phyloP scores from a whole-genome alignment of 2,329 filamentous ascomycete species.

The Xylaria sp. region DNA sequence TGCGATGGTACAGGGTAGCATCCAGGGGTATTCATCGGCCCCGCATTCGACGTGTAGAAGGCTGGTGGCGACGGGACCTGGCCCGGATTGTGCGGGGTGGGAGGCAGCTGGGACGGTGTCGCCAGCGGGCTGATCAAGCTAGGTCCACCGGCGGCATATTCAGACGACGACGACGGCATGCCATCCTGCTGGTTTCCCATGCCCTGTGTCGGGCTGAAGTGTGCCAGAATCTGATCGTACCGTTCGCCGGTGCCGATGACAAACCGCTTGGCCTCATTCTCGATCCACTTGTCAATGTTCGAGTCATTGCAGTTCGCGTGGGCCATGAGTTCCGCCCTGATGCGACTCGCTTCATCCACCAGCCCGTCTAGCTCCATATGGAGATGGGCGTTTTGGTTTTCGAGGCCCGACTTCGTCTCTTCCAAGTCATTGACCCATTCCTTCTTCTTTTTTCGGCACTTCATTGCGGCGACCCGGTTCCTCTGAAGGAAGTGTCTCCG shows the following conservation, averaged over 20 bases:
- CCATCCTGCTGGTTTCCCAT: slow-evolving; percentile 29
- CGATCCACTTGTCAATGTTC: slow-evolving; percentile 65
- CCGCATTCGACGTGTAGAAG: slow-evolving; percentile 26
- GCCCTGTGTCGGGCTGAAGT: slow-evolving; percentile 32
- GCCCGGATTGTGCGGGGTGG: slow-evolving; percentile 23
- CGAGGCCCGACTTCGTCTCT: slow-evolving; percentile 57
- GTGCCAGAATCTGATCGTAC: slow-evolving; percentile 47
- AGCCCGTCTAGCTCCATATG: slow-evolving; percentile 58
- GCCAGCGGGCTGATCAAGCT: slow-evolving; percentile 32
- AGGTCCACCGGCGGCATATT: slow-evolving; percentile 22
- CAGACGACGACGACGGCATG: slow-evolving; percentile 29
- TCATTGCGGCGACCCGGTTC: slow-evolving; percentile 78
- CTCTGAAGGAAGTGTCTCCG: slow-evolving; percentile 72
- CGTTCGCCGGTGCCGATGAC: slow-evolving; percentile 53
- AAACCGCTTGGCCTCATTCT: slow-evolving; percentile 62
- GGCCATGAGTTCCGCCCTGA: slow-evolving; percentile 64
- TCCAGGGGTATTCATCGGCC: slow-evolving; percentile 24
- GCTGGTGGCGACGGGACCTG: slow-evolving; percentile 26
- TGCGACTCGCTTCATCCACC: slow-evolving; percentile 57
- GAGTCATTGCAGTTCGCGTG: slow-evolving; percentile 64
- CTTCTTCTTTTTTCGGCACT: slow-evolving; percentile 77
- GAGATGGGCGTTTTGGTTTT: slow-evolving; percentile 57
- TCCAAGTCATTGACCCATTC: slow-evolving; percentile 63
- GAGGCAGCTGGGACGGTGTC: slow-evolving; percentile 30
- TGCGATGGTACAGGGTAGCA: slow-evolving; percentile 30